These are phyloP conservation scores for Cordyceps militaris DNA, from an alignment of 2,329 filamentous ascomycete genomes.

Conservation along the genomic window DNA sequence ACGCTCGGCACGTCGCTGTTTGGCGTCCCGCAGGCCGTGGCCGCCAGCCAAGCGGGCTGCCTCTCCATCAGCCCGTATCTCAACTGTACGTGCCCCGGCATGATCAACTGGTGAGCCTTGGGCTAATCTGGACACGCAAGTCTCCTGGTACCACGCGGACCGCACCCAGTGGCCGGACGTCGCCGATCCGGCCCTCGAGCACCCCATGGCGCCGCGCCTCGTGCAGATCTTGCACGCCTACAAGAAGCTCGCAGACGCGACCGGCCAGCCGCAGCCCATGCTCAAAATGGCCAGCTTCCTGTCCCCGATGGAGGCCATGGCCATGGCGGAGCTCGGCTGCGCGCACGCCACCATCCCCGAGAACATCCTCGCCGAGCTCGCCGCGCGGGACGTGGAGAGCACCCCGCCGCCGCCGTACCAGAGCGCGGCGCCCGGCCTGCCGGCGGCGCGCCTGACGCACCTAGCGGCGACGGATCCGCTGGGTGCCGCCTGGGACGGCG, in stretches of 20 bases:
- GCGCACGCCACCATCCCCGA: constrained; percentile 38
- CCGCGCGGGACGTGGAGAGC: constrained; percentile 30
- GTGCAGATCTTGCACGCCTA: constrained; percentile 43
- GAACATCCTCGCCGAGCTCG: constrained; percentile 31
- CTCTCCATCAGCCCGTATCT: constrained; percentile 20
- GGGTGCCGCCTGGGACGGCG: constrained; percentile 31
- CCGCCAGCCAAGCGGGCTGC: constrained; percentile 20
- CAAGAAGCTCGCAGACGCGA: constrained; percentile 35
- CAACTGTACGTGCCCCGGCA: constrained; percentile 14
- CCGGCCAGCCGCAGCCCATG: constrained; percentile 39
- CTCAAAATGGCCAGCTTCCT: constrained; percentile 42
- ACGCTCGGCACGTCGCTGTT: constrained; percentile 20
- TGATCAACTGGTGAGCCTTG: background rate
- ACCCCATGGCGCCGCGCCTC: constrained; percentile 41
- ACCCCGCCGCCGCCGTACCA: constrained; percentile 25
- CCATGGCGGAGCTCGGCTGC: constrained; percentile 38
- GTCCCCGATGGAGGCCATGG: constrained; percentile 37
- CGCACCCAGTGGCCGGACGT: constrained; percentile 38
- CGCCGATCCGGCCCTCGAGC: constrained; percentile 38
- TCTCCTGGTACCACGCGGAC: constrained; percentile 27
- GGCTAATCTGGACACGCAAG: background rate
- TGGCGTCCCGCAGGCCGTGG: constrained; percentile 19
- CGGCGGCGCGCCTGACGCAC: constrained; percentile 29
- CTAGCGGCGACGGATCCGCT: constrained; percentile 34
- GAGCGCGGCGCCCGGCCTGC: constrained; percentile 24